Conservation (phyloP, 805 yeast genomes). For the Candida rishiriensis region DNA sequence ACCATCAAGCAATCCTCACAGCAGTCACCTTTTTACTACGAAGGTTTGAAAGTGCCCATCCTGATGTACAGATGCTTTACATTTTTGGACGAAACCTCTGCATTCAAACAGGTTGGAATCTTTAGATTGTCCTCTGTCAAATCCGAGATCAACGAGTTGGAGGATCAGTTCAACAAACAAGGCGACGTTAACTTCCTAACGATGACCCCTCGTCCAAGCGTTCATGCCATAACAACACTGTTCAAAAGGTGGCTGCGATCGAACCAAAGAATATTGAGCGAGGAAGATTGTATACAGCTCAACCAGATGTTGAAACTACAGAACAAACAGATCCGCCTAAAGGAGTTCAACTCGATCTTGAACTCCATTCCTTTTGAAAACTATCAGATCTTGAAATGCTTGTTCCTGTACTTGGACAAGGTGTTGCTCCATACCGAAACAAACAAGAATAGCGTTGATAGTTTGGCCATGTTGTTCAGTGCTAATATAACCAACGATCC, state of each 20-base stretch:
- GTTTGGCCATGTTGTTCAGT: slow-evolving; percentile 34
- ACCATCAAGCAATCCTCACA: slow-evolving; percentile 44
- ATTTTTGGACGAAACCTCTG: slow-evolving; percentile 56
- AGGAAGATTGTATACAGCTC: slow-evolving; percentile 13
- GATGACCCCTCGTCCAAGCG: slow-evolving; percentile 41
- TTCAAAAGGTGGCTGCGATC: slow-evolving; percentile 75
- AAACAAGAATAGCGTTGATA: slow-evolving; percentile 76
- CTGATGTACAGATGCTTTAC: slow-evolving; percentile 69
- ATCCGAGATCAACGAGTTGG: slow-evolving; percentile 12
- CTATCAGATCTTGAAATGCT: slow-evolving; percentile 50
- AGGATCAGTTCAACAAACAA: slow-evolving; percentile 8
- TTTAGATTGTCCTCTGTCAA: slow-evolving; percentile 63
- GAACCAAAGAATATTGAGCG: slow-evolving; percentile 9
- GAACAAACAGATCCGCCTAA: slow-evolving; percentile 39
- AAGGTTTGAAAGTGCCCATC: slow-evolving; percentile 53
- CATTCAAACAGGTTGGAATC: slow-evolving; percentile 75
- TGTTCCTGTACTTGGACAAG: slow-evolving; percentile 57
- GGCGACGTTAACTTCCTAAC: slow-evolving; percentile 14
- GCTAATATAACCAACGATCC: slow-evolving; percentile 19
- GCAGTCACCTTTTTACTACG: slow-evolving; percentile 44
- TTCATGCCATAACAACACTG: slow-evolving; percentile 78
- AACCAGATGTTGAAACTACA: slow-evolving; percentile 42
- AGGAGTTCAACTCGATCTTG: slow-evolving; percentile 15
- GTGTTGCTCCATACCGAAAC: slow-evolving; percentile 51
- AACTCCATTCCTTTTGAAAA: slow-evolving; percentile 49